These are phyloP conservation scores for Pestalotiopsis sp. DNA, from an alignment of 2,329 filamentous ascomycete species.

Conservation along the genomic window DNA sequence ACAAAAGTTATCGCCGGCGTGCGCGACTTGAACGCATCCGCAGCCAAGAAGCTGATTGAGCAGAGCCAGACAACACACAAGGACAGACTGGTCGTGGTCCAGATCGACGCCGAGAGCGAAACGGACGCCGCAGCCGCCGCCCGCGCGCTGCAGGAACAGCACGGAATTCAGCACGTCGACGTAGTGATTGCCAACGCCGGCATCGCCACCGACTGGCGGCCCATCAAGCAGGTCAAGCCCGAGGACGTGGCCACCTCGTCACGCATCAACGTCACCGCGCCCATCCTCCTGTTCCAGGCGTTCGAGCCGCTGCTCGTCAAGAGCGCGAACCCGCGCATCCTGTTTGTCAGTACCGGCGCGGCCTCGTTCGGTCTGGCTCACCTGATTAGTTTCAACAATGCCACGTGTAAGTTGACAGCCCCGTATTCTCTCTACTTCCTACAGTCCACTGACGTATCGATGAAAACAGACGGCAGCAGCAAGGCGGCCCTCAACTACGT, in stretches of 20 bases:
- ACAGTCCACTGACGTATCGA: constrained; percentile 8
- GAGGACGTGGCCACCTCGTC: constrained; percentile 28
- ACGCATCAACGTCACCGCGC: constrained; percentile 33
- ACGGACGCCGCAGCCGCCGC: constrained; percentile 31
- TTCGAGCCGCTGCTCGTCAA: constrained; percentile 33
- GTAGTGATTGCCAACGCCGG: constrained; percentile 41
- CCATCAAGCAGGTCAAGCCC: constrained; percentile 26
- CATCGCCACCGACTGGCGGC: constrained; percentile 21
- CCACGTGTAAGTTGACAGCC: constrained; percentile 23
- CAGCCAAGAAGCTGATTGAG: neutral
- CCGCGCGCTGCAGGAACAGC: constrained; percentile 23
- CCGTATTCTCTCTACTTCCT: constrained; percentile 33
- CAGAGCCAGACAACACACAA: neutral
- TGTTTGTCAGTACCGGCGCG: constrained; percentile 31
- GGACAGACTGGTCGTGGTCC: constrained; percentile 30
- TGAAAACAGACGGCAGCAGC: neutral
- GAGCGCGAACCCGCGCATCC: constrained; percentile 31
- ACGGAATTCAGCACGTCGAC: constrained; percentile 35
- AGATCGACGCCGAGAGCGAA: constrained; percentile 31
- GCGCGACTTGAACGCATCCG: neutral
- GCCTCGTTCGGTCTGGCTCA: constrained; percentile 27
- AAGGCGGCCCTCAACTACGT: constrained; percentile 4
- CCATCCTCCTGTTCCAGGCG: constrained; percentile 34
- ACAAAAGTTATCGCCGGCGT: constrained; percentile 5
- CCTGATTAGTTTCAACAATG: constrained; percentile 17